Percentiles rank a stretch among this genome's conserved stretches.
These are phyloP conservation scores for Kitagawia praeruptora DNA, from an alignment of 129 eudicot species.

Conservation along the genomic window DNA sequence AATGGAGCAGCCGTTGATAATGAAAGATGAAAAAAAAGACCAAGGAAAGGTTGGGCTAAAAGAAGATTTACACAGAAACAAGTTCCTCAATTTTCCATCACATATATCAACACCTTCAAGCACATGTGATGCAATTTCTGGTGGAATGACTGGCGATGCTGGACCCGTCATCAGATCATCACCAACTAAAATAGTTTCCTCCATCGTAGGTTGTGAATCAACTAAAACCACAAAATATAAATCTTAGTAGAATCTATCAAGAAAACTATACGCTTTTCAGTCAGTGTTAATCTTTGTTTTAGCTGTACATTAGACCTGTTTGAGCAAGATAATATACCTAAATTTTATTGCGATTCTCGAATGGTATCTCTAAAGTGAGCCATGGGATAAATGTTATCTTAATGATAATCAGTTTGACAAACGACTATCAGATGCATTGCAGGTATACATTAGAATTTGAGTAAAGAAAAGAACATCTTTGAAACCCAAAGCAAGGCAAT, in stretches of 20 bases:
- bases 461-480: background rate
- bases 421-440: background rate
- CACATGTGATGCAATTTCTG: slow-evolving; percentile 90
- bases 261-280: background rate
- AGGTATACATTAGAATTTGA: background rate
- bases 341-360: background rate
- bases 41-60: background rate
- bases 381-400: background rate
- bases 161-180: slow-evolving; percentile 95
- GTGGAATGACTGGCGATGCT: slow-evolving; percentile 92
- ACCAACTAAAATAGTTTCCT: slow-evolving; percentile 91
- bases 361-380: slow-evolving; percentile 1
- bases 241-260: background rate
- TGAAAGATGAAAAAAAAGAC: background rate
- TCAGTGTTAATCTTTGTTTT: background rate
- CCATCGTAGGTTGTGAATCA: slow-evolving; percentile 87
- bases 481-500: background rate
- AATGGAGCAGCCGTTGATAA: background rate
- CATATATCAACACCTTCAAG: slow-evolving; percentile 91
- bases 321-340: background rate
- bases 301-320: background rate
- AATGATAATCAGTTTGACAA: background rate
- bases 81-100: slow-evolving; percentile 77
- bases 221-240: slow-evolving; percentile 32
- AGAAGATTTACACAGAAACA: slow-evolving; percentile 61